These are phyloP conservation scores for Geosmithia morbida DNA, from an alignment of 2,329 filamentous ascomycete species.

Conservation along the genomic window DNA sequence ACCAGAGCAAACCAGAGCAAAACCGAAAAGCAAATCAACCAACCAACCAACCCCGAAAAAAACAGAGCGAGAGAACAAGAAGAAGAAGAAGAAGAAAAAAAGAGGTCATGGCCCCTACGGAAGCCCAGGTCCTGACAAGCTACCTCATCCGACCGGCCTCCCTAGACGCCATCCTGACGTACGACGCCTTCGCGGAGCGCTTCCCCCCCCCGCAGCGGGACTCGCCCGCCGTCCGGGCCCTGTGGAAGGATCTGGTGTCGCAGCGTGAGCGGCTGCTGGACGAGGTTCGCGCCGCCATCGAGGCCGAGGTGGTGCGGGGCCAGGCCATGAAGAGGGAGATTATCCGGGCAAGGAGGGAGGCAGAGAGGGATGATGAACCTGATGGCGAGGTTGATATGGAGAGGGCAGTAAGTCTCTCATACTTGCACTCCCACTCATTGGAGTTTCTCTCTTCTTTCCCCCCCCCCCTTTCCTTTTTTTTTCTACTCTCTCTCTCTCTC, in stretches of 20 bases:
- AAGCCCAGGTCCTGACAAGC: conserved; percentile 59
- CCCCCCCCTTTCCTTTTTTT: not conserved
- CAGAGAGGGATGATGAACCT: conserved; percentile 38
- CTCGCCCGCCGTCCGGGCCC: conserved; percentile 50
- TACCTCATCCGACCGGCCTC: conserved; percentile 68
- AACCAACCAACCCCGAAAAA: too few relatives aligned
- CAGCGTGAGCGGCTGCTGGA: conserved; percentile 58
- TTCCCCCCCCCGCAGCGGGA: conserved; percentile 56
- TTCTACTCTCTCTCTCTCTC: not conserved
- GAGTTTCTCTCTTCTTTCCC: not conserved
- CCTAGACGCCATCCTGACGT: conserved; percentile 57
- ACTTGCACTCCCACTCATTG: too few relatives aligned
- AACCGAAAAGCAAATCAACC: too few relatives aligned
- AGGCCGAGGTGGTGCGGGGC: conserved; percentile 47
- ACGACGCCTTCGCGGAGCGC: conserved; percentile 60
- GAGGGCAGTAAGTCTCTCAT: conserved; percentile 30
- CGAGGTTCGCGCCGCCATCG: conserved; percentile 48
- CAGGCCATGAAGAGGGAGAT: conserved; percentile 43
- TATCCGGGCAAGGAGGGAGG: conserved; percentile 33
- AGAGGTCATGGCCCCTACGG: conserved; percentile 52
- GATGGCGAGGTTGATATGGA: conserved; percentile 53
- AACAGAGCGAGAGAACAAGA: not conserved
- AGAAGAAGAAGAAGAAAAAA: not conserved
- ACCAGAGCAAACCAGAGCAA: too few relatives aligned
- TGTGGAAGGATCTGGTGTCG: conserved; percentile 70